Base-by-base conservation (phyloP, 2,329 filamentous ascomycete species). In the Fusarium redolens region DNA sequence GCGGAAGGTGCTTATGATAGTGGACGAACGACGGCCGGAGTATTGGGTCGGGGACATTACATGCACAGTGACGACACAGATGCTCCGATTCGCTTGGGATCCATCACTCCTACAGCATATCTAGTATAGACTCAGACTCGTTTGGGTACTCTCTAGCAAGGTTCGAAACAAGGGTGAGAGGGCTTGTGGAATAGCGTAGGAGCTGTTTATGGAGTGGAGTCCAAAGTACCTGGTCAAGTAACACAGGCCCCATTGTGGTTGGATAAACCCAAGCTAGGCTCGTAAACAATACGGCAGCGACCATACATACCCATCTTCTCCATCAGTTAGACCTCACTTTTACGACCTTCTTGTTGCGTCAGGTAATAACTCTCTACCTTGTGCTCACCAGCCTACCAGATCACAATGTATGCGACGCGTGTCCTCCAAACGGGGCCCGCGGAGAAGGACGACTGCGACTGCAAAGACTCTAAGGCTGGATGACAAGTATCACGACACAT, bases 341-440 rank as follows among this genome's bases (percentile, higher is more conserved):
- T 10, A 10, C 7, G 18, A 28, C 22, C 13, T 28, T 38, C 18
- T 28, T 7, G 33, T 17, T 38, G 13, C 22, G 33, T 40, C 1
- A 13, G 15, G 12, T n/a, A 40, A 30, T 12, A 10, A 17, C 0
- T 28, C 35, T 37, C 22, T 28, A 22, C 33, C 18, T 40, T 40
- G 18, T 5, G 50, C 12, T n/a, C 14, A 9, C 5, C 0, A 5
- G 11, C 7, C 5, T 25, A 13, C 30, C 5, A 22, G 5, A 11
- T 20, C 20, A 10, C n/a, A n/a, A n/a, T n/a, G 13, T 20, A 28
- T n/a, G 7, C 9, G 22, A 40, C 33, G 33, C 50, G 33, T 37
- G 14, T 43, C 18, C 3, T 18, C 20, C 12, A 1, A 0, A 0
- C 1, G 10, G 30, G 4, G 3, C 7, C 18, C 14, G 3, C 31